These are phyloP conservation scores for Fallopia convolvulus DNA, from an alignment of 148 eudicot species.

Conservation along the genomic window DNA sequence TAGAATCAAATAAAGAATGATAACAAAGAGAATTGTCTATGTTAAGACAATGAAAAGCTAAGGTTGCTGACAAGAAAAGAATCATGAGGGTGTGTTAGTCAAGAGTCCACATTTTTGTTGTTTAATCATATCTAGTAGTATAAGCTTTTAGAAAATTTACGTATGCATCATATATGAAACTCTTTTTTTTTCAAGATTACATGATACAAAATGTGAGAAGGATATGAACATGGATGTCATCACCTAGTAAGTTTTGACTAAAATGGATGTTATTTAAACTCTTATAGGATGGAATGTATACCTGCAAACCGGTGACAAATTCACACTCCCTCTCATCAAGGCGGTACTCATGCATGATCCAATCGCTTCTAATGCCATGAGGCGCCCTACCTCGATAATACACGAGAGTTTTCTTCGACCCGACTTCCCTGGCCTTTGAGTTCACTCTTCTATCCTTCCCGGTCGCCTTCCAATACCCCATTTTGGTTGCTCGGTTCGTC, in stretches of 20 bases:
- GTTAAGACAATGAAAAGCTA: not conserved
- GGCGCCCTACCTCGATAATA: slow-evolving; percentile 66
- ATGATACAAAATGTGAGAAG: not conserved
- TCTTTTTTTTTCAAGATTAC: not conserved
- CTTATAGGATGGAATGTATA: not conserved
- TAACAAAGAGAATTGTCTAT: not conserved
- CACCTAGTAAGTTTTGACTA: not conserved
- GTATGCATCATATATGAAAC: too few species aligned
- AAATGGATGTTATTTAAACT: too few species aligned
- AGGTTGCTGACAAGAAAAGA: slow-evolving; percentile 1
- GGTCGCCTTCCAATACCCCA: slow-evolving; percentile 63
- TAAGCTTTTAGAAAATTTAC: too few species aligned
- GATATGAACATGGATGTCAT: not conserved
- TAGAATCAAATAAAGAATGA: not conserved
- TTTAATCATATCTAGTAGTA: not conserved
- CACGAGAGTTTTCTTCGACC: slow-evolving; percentile 58
- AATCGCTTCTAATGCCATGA: slow-evolving; percentile 49
- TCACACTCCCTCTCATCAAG: slow-evolving; percentile 32
- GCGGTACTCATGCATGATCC: slow-evolving; percentile 74
- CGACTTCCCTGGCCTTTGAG: slow-evolving; percentile 36
- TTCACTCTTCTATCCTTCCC: slow-evolving; percentile 56
- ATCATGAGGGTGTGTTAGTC: not conserved
- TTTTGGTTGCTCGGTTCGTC: slow-evolving; percentile 54
- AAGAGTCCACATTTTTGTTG: not conserved
- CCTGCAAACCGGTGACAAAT: slow-evolving; percentile 30